Evolutionary conservation across 2,329 filamentous ascomycete genomes (phyloP).

Genomic region (Ustulina deusta): DNA sequence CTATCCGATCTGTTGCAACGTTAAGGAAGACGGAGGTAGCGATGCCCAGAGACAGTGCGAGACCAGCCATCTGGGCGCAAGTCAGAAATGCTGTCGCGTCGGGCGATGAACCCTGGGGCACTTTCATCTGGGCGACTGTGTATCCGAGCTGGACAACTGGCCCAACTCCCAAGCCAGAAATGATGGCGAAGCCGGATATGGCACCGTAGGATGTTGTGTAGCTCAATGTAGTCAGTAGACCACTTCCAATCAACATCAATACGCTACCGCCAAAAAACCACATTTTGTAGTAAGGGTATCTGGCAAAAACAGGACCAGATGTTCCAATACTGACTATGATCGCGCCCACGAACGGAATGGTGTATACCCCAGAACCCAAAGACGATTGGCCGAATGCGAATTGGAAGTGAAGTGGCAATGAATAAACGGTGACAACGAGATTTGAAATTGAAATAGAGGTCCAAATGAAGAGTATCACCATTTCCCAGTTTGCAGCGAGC

Average conservation of each 20-base stretch:
- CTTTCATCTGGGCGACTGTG: slow-evolving; percentile 34
- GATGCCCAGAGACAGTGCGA: slow-evolving; percentile 34
- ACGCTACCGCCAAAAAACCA: slow-evolving; percentile 28
- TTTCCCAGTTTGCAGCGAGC: slow-evolving; percentile 22
- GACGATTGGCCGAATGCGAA: slow-evolving; percentile 25
- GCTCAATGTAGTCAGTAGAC: slow-evolving; percentile 23
- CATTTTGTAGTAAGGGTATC: slow-evolving; percentile 20
- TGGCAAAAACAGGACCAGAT: slow-evolving; percentile 26
- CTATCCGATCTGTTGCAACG: slow-evolving; percentile 29
- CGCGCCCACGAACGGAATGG: slow-evolving; percentile 27
- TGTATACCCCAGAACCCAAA: slow-evolving; percentile 9
- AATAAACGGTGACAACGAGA: slow-evolving; percentile 24
- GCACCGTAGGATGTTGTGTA: slow-evolving; percentile 22
- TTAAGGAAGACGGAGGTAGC: slow-evolving; percentile 38
- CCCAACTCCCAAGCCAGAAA: slow-evolving; percentile 28
- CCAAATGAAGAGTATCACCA: slow-evolving; percentile 32
- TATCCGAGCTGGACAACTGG: slow-evolving; percentile 30
- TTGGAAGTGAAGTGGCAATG: slow-evolving; percentile 31
- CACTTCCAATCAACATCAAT: slow-evolving; percentile 24
- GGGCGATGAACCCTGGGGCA: background rate
- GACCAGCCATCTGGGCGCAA: slow-evolving; percentile 37
- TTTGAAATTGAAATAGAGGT: slow-evolving; percentile 24
- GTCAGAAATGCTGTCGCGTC: slow-evolving; percentile 26
- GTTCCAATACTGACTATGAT: slow-evolving; percentile 22
- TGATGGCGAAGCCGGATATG: slow-evolving; percentile 29